Conservation (phyloP, 176 grass and related monocot genomes). For the Luzula sylvatica region DNA sequence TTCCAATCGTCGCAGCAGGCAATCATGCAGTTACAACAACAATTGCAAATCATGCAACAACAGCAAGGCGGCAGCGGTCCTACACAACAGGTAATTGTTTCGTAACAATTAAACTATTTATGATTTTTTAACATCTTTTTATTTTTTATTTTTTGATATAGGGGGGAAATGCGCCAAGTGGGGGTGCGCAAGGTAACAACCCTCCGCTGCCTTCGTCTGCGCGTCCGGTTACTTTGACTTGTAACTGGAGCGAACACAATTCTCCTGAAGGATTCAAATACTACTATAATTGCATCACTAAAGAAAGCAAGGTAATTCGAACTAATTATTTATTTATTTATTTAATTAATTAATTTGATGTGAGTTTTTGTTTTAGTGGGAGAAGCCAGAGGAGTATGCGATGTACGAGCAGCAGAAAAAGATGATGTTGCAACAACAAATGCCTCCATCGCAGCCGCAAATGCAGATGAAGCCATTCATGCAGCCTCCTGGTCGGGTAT, state of each 20-base stretch:
- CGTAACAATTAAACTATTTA: slow-evolving; percentile 22
- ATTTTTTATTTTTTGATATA: slow-evolving; percentile 29
- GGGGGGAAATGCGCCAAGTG: slow-evolving; percentile 35
- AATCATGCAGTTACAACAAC: slow-evolving; percentile 91
- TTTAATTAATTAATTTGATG: slow-evolving; percentile 6
- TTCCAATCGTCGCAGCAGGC: slow-evolving; percentile 98
- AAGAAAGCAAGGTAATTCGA: slow-evolving; percentile 95
- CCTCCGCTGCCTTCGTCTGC: too few species aligned
- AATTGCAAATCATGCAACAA: slow-evolving; percentile 86
- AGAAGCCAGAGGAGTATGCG: slow-evolving; percentile 88
- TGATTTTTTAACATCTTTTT: neutral
- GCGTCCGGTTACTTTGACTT: too few species aligned
- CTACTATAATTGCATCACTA: slow-evolving; percentile 81
- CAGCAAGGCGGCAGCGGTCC: too few species aligned
- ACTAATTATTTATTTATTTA: neutral
- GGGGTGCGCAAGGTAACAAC: too few species aligned
- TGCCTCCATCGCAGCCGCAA: slow-evolving; percentile 70
- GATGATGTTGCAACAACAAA: slow-evolving; percentile 86
- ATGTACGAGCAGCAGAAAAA: slow-evolving; percentile 95
- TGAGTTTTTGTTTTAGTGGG: slow-evolving; percentile 53
- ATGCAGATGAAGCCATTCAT: slow-evolving; percentile 46
- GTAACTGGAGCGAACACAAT: slow-evolving; percentile 41
- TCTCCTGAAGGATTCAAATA: slow-evolving; percentile 98
- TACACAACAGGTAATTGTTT: too few species aligned
- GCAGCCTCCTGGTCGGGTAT: slow-evolving; percentile 37